Conservation (phyloP, 2,329 filamentous ascomycete genomes). For the Nothomitra cinnamomea region DNA sequence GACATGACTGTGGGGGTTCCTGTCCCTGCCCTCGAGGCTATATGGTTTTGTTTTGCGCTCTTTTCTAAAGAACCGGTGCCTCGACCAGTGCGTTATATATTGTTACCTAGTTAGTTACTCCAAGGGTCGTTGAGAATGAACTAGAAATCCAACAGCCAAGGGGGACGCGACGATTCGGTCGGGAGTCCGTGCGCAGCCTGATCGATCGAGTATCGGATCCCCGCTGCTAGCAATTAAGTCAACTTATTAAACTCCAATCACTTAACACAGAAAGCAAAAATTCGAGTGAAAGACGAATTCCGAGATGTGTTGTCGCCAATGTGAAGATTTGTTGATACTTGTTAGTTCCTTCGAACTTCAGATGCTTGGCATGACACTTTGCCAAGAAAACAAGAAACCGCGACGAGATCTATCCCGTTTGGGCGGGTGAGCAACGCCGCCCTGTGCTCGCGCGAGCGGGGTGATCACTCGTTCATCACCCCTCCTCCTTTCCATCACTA, state of each 20-base stretch:
- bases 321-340: background rate
- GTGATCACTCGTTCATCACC: too few species aligned
- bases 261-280: background rate
- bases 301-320: background rate
- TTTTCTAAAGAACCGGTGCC: slow-evolving; percentile 16
- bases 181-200: slow-evolving; percentile 25
- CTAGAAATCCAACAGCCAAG: background rate
- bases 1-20: slow-evolving; percentile 24
- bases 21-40: background rate
- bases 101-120: background rate
- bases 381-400: too few species aligned
- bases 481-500: too few species aligned
- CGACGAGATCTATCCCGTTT: too few species aligned
- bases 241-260: background rate
- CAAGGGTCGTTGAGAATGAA: background rate
- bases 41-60: slow-evolving; percentile 24
- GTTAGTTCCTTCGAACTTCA: too few species aligned
- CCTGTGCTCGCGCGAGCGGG: too few species aligned
- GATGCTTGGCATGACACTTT: too few species aligned
- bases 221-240: background rate
- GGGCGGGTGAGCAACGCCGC: too few species aligned
- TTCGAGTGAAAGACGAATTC: background rate
- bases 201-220: background rate
- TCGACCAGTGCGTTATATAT: background rate
- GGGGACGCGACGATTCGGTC: slow-evolving; percentile 1